Conservation (phyloP, 805 yeast species). For the Metschnikowia peoriensis region DNA sequence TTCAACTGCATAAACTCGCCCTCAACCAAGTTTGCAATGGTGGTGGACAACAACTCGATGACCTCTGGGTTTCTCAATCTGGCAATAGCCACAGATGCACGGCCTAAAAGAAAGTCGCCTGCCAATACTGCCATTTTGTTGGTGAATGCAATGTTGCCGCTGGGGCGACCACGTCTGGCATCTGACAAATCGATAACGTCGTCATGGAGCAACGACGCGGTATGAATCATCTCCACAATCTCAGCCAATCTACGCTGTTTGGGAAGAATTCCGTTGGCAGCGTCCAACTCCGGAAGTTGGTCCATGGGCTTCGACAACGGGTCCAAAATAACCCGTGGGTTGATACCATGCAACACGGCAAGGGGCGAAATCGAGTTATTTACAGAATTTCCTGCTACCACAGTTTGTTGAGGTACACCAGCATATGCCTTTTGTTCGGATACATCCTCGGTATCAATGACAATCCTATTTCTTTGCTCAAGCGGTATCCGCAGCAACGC, state of each 20-base stretch:
- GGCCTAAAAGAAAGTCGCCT: conserved; percentile 91
- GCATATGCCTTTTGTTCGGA: conserved; percentile 61
- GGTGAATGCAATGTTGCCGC: conserved; percentile 90
- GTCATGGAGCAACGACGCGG: conserved; percentile 92
- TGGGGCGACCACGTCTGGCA: conserved; percentile 83
- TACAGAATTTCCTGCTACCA: conserved; percentile 59
- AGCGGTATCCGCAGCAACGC: conserved; percentile 76
- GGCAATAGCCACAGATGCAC: conserved; percentile 95
- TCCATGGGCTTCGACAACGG: conserved; percentile 83
- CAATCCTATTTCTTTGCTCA: conserved; percentile 60
- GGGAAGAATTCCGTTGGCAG: conserved; percentile 78
- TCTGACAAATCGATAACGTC: conserved; percentile 93
- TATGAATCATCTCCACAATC: conserved; percentile 97
- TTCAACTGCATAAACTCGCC: conserved; percentile 99
- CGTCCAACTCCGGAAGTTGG: conserved; percentile 56
- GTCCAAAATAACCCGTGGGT: conserved; percentile 76
- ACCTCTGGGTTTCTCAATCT: conserved; percentile 95
- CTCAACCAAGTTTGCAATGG: conserved; percentile 95
- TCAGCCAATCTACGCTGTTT: conserved; percentile 95
- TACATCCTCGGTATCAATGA: conserved; percentile 63
- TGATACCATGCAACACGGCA: conserved; percentile 81
- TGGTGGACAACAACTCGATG: conserved; percentile 89
- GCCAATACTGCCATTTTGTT: conserved; percentile 97
- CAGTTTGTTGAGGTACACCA: conserved; percentile 53
- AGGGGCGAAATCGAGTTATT: conserved; percentile 75